A percentile compares a stretch with the other conserved stretches of the same genome.
Conservation (phyloP, 192 early-diverging fungal species). For the Backusella australiensis region DNA sequence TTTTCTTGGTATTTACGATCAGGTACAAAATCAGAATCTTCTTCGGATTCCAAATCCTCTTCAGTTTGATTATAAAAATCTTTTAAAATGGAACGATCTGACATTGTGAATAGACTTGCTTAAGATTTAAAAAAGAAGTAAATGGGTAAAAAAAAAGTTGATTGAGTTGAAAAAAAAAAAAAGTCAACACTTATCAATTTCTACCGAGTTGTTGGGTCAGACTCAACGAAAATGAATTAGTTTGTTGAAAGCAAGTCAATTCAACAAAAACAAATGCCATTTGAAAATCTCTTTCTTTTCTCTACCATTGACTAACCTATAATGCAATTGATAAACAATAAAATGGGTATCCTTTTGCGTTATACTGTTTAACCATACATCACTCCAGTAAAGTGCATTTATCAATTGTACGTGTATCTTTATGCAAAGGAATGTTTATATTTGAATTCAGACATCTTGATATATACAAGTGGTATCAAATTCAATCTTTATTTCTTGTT, state of each 20-base stretch:
- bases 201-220: background rate
- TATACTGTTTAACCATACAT: no score
- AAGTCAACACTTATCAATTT: background rate
- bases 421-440: no score
- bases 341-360: no score
- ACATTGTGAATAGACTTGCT: background rate
- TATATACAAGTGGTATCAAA: no score
- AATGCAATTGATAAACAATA: no score
- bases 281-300: no score
- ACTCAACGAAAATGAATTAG: background rate
- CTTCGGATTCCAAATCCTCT: conserved; percentile 10
- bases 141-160: background rate
- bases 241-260: background rate
- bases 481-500: no score
- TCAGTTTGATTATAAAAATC: conserved; percentile 7
- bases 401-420: no score
- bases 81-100: conserved; percentile 1
- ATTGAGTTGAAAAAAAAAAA: background rate
- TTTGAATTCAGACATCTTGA: no score
- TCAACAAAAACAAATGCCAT: background rate
- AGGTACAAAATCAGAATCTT: conserved; percentile 26
- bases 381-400: no score
- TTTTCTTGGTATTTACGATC: conserved; percentile 16
- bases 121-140: background rate
- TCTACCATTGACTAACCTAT: no score